Evolutionary conservation across 2,329 filamentous ascomycete genomes (phyloP).

Genomic region (Penicillium janthinellum): DNA sequence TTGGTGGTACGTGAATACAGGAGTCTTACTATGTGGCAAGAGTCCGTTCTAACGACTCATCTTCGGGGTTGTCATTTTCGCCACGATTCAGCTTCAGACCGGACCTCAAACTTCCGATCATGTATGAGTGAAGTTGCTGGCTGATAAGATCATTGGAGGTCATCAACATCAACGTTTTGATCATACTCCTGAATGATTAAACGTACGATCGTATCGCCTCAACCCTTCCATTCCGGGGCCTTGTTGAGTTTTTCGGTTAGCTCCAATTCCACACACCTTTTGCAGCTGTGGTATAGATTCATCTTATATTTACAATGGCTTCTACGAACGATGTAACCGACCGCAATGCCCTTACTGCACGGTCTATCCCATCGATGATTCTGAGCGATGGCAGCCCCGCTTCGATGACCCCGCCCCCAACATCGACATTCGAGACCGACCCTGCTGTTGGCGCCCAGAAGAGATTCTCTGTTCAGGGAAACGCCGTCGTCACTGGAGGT

Average conservation of each 20-base stretch:
- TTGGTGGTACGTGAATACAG: background rate
- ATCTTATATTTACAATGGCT: background rate
- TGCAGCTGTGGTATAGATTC: background rate
- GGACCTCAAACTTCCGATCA: background rate
- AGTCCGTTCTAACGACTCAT: background rate
- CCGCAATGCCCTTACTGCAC: conserved; percentile 21
- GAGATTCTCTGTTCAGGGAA: conserved; percentile 26
- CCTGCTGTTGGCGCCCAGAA: conserved; percentile 15
- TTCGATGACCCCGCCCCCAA: conserved; percentile 15
- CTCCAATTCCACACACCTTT: too few relatives aligned
- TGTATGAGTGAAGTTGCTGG: background rate
- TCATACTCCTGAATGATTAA: background rate
- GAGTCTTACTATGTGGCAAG: background rate
- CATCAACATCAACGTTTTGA: too few relatives aligned
- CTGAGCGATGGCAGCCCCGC: conserved; percentile 21
- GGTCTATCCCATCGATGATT: conserved; percentile 20
- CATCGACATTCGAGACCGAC: conserved; percentile 4
- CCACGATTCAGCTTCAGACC: background rate
- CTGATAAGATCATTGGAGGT: background rate
- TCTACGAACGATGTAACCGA: conserved; percentile 14
- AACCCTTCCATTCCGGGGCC: too few relatives aligned
- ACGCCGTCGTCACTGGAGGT: conserved; percentile 61
- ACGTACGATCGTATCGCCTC: background rate
- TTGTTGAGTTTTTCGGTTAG: background rate
- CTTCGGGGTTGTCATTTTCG: background rate